Evolutionary conservation across 2,329 filamentous ascomycete genomes (phyloP), one percentile per base, ranked within the genome.

Genomic region (Tolypocladium guangdongense): DNA sequence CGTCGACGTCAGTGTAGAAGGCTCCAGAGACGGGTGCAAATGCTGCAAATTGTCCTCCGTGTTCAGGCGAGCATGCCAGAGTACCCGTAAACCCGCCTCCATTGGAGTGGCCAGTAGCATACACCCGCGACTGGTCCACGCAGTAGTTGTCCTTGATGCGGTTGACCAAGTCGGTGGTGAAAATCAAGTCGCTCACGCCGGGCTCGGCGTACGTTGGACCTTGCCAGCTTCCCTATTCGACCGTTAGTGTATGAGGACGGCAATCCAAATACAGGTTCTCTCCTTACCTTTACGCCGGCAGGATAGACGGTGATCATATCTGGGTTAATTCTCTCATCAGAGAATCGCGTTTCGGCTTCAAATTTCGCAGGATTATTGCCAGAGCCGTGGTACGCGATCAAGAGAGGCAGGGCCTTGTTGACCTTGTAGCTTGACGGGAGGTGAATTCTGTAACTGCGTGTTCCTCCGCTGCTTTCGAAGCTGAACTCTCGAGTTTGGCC

Each of bases 341-440:
- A 70, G 53, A 78, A 67, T 52, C 66, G 55, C 66, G 68, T 38
- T 58, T 55, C 55, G 63, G 58, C 43, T 71, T 72, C 50, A 66
- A 66, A 62, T 4, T 55, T 49, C 1, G 62, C 54, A 0, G 72
- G 68, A 16, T 66, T 68, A 33, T 68, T 66, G 47, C 64, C 68
- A 0, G 66, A 65, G 4, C 74, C 76, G 56, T 78, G 75, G 54
- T 74, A 78, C 0, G 72, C 74, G 11, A 78, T 62, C 11, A 78
- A 68, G 2, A 77, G 58, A 0, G 74, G 71, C 53, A 69, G 68
- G 0, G 63, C 57, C 22, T 59, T 62, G 33, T 60, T 62, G 7
- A 61, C 24, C 37, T 68, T 54, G 48, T 76, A 77, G 22, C 36
- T 57, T 4, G 52, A 50, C 6, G 62, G 62, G 16, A 63, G 53